A percentile compares a stretch with the other conserved stretches of the same genome.
Conservation (phyloP, 2,329 filamentous ascomycete species). For the Cercospora sp. region DNA sequence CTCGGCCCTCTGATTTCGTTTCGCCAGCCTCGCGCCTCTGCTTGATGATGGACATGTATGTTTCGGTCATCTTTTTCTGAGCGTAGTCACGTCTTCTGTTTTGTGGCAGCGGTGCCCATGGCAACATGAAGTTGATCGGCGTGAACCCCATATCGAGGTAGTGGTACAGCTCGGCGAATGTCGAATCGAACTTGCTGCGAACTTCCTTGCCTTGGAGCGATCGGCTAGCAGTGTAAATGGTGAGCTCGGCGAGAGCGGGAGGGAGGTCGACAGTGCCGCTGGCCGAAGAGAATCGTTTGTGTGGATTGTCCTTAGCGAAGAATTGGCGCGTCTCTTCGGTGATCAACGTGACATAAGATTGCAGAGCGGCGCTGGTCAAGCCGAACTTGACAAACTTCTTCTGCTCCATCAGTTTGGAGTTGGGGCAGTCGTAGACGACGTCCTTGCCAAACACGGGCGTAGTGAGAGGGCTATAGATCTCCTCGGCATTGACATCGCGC, state of each 20-base stretch:
- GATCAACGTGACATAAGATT: slow-evolving; percentile 76
- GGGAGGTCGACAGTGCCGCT: slow-evolving; percentile 69
- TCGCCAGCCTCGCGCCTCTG: slow-evolving; percentile 60
- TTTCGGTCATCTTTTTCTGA: slow-evolving; percentile 75
- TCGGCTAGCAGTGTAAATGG: slow-evolving; percentile 85
- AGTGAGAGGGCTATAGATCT: slow-evolving; percentile 78
- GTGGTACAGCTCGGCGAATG: slow-evolving; percentile 80
- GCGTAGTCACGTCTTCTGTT: slow-evolving; percentile 79
- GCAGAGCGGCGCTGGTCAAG: slow-evolving; percentile 72
- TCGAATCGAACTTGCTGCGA: slow-evolving; percentile 74
- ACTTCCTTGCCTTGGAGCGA: slow-evolving; percentile 83
- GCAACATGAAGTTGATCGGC: slow-evolving; percentile 85
- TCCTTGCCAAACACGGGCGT: slow-evolving; percentile 75
- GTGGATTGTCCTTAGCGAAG: slow-evolving; percentile 62
- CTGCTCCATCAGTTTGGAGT: slow-evolving; percentile 92
- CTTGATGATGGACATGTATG: slow-evolving; percentile 80
- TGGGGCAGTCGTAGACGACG: slow-evolving; percentile 89
- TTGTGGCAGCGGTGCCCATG: slow-evolving; percentile 85
- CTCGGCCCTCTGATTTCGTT: slow-evolving; percentile 28
- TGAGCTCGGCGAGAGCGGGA: slow-evolving; percentile 78
- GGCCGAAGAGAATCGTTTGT: slow-evolving; percentile 38
- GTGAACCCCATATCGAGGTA: slow-evolving; percentile 88
- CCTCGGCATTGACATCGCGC: slow-evolving; percentile 85
- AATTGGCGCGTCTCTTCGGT: slow-evolving; percentile 71
- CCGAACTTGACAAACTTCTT: slow-evolving; percentile 91